Conservation (phyloP, 2,329 filamentous ascomycete species). For the Colletotrichum sidae region DNA sequence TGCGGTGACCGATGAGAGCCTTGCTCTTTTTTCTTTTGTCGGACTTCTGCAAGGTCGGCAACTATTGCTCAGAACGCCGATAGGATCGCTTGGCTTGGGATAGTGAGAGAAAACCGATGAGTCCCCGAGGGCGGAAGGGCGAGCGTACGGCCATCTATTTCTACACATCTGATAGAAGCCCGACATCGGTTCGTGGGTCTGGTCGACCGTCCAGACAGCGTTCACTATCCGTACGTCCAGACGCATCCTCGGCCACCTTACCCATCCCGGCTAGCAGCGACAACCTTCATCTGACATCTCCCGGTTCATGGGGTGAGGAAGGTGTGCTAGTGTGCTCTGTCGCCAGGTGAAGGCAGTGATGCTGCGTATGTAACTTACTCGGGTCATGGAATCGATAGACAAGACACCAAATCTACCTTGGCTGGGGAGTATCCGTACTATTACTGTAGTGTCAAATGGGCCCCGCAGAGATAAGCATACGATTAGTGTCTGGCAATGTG, state of each 20-base stretch:
- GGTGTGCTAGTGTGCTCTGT: background rate
- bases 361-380: slow-evolving; percentile 32
- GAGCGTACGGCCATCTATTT: slow-evolving; percentile 17
- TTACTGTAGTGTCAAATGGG: slow-evolving; percentile 4
- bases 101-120: background rate
- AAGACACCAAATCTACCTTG: slow-evolving; percentile 3
- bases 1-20: background rate
- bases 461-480: slow-evolving; percentile 35
- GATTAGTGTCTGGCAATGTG: slow-evolving; percentile 5
- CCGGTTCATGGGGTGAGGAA: slow-evolving; percentile 20
- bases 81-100: slow-evolving; percentile 19
- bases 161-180: slow-evolving; percentile 6
- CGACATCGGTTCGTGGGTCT: slow-evolving; percentile 6
- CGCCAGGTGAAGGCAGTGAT: background rate
- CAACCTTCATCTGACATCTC: slow-evolving; percentile 37
- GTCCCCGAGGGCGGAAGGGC: background rate
- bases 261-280: slow-evolving; percentile 10
- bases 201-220: too few species aligned
- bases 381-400: slow-evolving; percentile 25
- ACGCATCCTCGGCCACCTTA: slow-evolving; percentile 5
- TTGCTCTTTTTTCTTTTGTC: slow-evolving; percentile 2
- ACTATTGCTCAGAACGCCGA: slow-evolving; percentile 15
- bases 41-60: slow-evolving; percentile 20
- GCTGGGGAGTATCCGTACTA: background rate
- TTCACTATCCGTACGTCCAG: too few species aligned